Evolutionary conservation across 345 rosid genomes (phyloP), one percentile per base, ranked within the genome.

Genomic region (Erodium maritimum): DNA sequence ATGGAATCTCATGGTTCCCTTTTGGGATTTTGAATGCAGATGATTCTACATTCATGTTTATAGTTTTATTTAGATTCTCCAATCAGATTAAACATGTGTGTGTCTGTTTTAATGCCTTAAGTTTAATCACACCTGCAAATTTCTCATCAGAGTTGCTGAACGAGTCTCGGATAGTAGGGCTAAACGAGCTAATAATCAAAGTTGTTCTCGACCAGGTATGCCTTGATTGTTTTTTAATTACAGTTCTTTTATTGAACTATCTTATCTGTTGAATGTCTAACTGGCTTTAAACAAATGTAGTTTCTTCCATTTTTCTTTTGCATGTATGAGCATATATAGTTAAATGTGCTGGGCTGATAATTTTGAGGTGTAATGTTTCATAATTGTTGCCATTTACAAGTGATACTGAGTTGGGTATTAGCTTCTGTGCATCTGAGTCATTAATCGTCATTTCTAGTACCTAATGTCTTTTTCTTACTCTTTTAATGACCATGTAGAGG

Each of bases 111-210:
- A 29, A 29, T 5, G 5, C 9, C 37, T 29, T 29, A 20, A 33
- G 33, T 62, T 54, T 5, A 46, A 33, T 62, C 53, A 17, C 54
- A 19, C 11, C 11, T 21, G 21, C n/a, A 54, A 37, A 17, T 51
- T 45, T 19, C 19, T 62, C 3, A 51, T 52, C 71, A 91, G 98
- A 69, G 61, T 84, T 67, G 77, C 86, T n/a, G 93, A 80, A 72
- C 86, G 80, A 65, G 78, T 72, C 55, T 62, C 75, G 66, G 95
- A 86, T 24, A 71, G 75, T 61, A 78, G 82, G 61, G 71, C 93
- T 21, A 88, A 91, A 76, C 83, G 86, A 77, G 76, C 80, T 67
- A 78, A 71, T 64, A 67, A 17, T 70, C 80, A 73, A 74, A 73
- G 66, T 70, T 64, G 59, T 73, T 68, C 82, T 66, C 70, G 63